Percentiles rank a stretch among this genome's conserved stretches.
phyloP scores from a whole-genome alignment of 192 early-diverging fungal species.

The Cetraspora pellucida region DNA sequence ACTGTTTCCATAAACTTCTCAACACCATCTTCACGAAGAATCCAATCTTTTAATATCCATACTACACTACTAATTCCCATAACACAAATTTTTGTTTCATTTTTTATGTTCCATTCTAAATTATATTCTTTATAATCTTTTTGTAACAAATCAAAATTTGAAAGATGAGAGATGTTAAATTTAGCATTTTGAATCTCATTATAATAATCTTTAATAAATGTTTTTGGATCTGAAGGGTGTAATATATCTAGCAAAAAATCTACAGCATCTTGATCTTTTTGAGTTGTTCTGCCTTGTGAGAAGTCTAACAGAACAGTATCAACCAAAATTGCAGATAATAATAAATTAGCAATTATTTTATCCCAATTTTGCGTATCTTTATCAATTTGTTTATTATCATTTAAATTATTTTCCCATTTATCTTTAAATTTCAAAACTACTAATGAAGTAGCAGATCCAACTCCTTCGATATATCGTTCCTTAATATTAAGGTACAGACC shows the following conservation, averaged over 20 bases:
- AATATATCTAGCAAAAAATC: slow-evolving; percentile 42
- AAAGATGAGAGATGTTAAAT: slow-evolving; percentile 49
- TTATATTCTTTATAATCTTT: slow-evolving; percentile 80
- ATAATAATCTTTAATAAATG: slow-evolving; percentile 41
- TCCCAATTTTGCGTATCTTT: slow-evolving; percentile 19
- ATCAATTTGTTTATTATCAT: not conserved
- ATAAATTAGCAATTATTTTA: slow-evolving; percentile 44
- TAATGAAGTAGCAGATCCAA: slow-evolving; percentile 62
- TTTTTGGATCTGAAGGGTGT: not conserved
- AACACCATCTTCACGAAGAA: slow-evolving; percentile 48
- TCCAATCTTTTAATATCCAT: slow-evolving; percentile 55
- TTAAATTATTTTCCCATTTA: slow-evolving; percentile 6
- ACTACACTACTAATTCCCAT: slow-evolving; percentile 66
- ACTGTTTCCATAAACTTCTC: slow-evolving; percentile 37
- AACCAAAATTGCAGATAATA: slow-evolving; percentile 67
- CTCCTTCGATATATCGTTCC: slow-evolving; percentile 55
- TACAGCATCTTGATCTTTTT: slow-evolving; percentile 46
- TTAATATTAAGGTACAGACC: slow-evolving; percentile 47
- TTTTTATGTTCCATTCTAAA: not conserved
- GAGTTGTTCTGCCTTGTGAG: slow-evolving; percentile 52
- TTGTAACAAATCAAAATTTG: slow-evolving; percentile 54
- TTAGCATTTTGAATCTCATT: slow-evolving; percentile 58
- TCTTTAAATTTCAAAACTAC: slow-evolving; percentile 49
- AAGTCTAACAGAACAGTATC: slow-evolving; percentile 60
- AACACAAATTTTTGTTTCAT: slow-evolving; percentile 33